Base-by-base conservation (phyloP, 2,329 filamentous ascomycete species). In the Parascedosporium putredinis region DNA sequence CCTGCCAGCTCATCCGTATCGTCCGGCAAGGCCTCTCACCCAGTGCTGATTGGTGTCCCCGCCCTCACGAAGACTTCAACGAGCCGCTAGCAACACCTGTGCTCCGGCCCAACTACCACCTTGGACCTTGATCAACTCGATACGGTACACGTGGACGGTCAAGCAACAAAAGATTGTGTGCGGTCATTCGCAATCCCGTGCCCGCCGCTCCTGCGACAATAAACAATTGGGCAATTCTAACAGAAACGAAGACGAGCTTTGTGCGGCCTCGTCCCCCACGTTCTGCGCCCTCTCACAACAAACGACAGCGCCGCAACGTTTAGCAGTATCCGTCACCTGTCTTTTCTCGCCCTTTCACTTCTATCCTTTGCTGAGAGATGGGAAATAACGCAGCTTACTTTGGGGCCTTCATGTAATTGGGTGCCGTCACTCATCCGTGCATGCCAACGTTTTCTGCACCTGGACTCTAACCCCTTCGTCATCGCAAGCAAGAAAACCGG, bases 61-160 rank as follows among this genome's bases (percentile, higher is more conserved):
- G 16, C n/a, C 12, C 20, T 42, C 10, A 16, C 23, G 20, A 18
- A 42, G 16, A n/a, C n/a, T 20, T 20, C 38, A 20, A 42, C 38
- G 23, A 10, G 16, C 38, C 16, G 23, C 38, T 42, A 23, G 18
- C 45, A 34, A 33, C 45, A 20, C 12, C 45, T 34, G 31, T 47
- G 16, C 33, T 47, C 29, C 45, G 29, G 33, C 45, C 45, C 45
- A 33, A 36, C 45, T 24, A 36, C 29, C 27, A 22, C 29, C 16
- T 47, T 24, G 45, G n/a, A 47, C 45, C 10, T 25, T 23, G 22
- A 27, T n/a, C 46, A 33, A 34, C 46, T 18, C n/a, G 22, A 18
- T 33, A 23, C 45, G n/a, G 47, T 50, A 50, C 47, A 50, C 47
- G 47, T 50, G 47, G 47, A 50, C 40, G 6, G 27, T 20, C 29